Conservation (phyloP, 345 rosid genomes). For the Eucalyptus marginata region DNA sequence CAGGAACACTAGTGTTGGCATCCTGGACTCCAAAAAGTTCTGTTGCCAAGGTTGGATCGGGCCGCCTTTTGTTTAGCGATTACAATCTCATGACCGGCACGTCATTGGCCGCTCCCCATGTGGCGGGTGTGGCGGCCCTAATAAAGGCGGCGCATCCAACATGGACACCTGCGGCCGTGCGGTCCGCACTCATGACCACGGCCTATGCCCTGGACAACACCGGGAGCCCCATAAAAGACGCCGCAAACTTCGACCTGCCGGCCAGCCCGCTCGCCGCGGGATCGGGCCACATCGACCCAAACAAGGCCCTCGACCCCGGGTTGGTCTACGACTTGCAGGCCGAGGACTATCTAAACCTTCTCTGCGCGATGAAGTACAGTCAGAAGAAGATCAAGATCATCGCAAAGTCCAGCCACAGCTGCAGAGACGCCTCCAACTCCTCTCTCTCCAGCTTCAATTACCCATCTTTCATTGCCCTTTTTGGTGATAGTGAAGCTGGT, state of each 20-base stretch:
- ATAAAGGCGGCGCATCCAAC: conserved; percentile 20
- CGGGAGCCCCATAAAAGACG: conserved; percentile 15
- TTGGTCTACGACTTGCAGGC: conserved; percentile 37
- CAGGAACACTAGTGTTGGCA: conserved; percentile 21
- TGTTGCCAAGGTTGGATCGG: conserved; percentile 1
- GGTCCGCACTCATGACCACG: conserved; percentile 43
- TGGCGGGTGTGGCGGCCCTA: conserved; percentile 28
- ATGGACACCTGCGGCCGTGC: conserved; percentile 35
- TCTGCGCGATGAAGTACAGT: conserved; percentile 36
- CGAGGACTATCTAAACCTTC: conserved; percentile 34
- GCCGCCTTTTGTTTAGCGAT: conserved; percentile 5
- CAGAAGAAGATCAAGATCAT: conserved; percentile 20
- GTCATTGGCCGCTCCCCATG: conserved; percentile 38
- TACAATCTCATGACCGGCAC: conserved; percentile 33
- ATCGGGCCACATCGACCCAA: conserved; percentile 36
- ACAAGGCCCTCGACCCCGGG: conserved; percentile 41
- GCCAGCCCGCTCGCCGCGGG: conserved; percentile 61
- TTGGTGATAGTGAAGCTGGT: background rate
- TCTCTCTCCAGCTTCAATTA: conserved; percentile 29
- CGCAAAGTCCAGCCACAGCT: conserved; percentile 16
- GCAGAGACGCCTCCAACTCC: conserved; percentile 9
- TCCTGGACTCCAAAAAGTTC: conserved; percentile 27
- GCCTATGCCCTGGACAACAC: conserved; percentile 22
- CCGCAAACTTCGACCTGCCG: background rate
- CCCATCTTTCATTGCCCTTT: conserved; percentile 43